Base-by-base conservation (phyloP, 2,329 filamentous ascomycete species). In the Curvularia hawaiiensis region DNA sequence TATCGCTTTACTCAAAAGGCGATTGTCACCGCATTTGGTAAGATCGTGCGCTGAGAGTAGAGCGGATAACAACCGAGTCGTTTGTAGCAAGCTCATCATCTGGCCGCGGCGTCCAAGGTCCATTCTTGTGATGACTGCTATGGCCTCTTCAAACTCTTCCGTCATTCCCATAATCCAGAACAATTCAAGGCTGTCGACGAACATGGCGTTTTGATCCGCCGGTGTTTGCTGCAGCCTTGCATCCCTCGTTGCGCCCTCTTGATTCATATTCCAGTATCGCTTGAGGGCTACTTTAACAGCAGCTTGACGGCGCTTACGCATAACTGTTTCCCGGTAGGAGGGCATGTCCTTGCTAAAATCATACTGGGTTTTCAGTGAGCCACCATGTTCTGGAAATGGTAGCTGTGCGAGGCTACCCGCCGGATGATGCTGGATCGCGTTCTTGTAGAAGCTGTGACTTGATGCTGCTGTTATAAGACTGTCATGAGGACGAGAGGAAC, bases 181-280 rank as follows among this genome's bases (percentile, higher is more conserved):
- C 11, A 31, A 46, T 12, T 52, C 50, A 4, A 52, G 41, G 31
- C 31, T 46, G 3, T 39, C 50, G 1, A 30, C 11, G 12, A 39
- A 10, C 12, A 45, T 26, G n/a, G 8, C 12, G 20, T 12, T 38
- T 3, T 24, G 30, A 8, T 45, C 20, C 8, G 8, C 18, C 9
- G 11, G 11, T 6, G 10, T 14, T 4, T 11, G 9, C 6, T 28
- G 38, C 3, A n/a, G 10, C 14, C 24, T 26, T 35, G 11, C 20
- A 11, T 22, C 39, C n/a, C 10, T 22, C 24, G 14, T 18, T n/a
- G 9, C 16, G 9, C 9, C 28, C 18, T 5, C 20, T 28, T 40
- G 41, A 76, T 97, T 97, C 31, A 90, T 90, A 2, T 79, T 77
- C 93, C 93, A 97, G 0, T 90, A 87, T 64, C 88, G 87, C 64